Base-by-base conservation (phyloP, 2,329 filamentous ascomycete species). In the Pseudogymnoascus sp. region DNA sequence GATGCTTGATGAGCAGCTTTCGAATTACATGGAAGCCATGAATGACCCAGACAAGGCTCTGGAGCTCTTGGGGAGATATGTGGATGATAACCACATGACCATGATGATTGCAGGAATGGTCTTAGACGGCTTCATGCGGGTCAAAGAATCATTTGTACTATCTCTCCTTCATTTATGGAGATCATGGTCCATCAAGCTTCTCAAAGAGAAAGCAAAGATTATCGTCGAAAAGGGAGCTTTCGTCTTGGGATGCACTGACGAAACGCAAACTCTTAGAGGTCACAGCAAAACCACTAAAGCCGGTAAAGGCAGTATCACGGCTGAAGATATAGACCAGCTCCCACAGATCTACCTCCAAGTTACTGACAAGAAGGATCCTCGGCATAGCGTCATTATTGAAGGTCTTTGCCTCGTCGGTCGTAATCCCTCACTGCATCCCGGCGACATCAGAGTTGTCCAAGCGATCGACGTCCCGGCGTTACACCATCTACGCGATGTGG, bases 141-240 rank as follows among this genome's bases (percentile, higher is more conserved):
- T 76, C 0, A 74, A 77, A 21, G 94, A 99, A 63, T 93, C 93
- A 0, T 97, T 97, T 72, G 80, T 92, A 21, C 81, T 85, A 64
- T 92, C 91, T 0, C 74, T 96, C 7, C 76, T 99, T 9, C 83
- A 86, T 36, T 79, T 97, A 0, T 99, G 94, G 93, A 82, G 88
- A 65, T 84, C 90, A 1, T 97, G 90, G 89, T 90, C 88, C 0
- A 83, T 96, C 67, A 96, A 96, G 70, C 82, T 88, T 10, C 81
- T 99, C 15, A 97, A 96, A 68, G 92, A 97, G 67, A 97, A 97
- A 69, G 92, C 93, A 0, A 87, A 88, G 29, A 90, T 99, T 45
- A 80, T 86, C 1, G 82, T 99, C 8, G 86, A 91, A 5, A 76
- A 93, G 63, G 92, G 93, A 1, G 92, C 92, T 0, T 96, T 95